A percentile compares a stretch with the other conserved stretches of the same genome.
Conservation (phyloP, 352 stramenopile species). For the Globisporangium nunn region DNA sequence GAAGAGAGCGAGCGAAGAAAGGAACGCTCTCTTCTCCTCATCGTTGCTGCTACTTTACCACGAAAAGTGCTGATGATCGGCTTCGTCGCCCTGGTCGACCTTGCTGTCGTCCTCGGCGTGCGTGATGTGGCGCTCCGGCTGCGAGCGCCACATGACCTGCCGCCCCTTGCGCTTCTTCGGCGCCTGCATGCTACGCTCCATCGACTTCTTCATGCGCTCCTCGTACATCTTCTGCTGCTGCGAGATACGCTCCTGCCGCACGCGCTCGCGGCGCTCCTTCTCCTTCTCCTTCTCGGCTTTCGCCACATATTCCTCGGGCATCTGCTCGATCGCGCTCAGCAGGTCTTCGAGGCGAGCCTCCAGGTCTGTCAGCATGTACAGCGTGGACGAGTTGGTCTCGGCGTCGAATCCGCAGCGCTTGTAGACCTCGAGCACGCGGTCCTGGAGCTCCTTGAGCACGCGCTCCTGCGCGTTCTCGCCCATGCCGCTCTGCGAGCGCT, state of each 20-base stretch:
- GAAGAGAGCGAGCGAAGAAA: no score
- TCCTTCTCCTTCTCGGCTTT: conserved; percentile 94
- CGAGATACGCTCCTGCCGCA: conserved; percentile 88
- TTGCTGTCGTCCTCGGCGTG: conserved; percentile 75
- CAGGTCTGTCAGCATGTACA: conserved; percentile 93
- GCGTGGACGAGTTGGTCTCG: conserved; percentile 85
- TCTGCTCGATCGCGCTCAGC: conserved; percentile 86
- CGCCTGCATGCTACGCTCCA: conserved; percentile 90
- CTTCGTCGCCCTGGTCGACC: conserved; percentile 74
- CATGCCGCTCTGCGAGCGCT: conserved; percentile 56
- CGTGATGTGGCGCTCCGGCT: conserved; percentile 70
- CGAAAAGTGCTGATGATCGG: conserved; percentile 79
- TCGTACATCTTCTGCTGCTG: conserved; percentile 92
- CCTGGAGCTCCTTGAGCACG: conserved; percentile 86
- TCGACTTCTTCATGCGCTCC: conserved; percentile 91
- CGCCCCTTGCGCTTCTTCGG: conserved; percentile 90
- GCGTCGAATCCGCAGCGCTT: conserved; percentile 91
- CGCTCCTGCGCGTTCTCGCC: conserved; percentile 86
- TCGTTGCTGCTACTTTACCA: conserved; percentile 27
- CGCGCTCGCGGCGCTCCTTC: conserved; percentile 89
- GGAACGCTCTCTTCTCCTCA: not conserved
- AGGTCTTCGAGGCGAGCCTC: conserved; percentile 89
- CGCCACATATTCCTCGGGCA: conserved; percentile 91
- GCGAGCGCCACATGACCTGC: conserved; percentile 91
- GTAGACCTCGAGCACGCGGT: conserved; percentile 88